Evolutionary conservation across 257 asterid species (phyloP).

Genomic region (Vinca minor): DNA sequence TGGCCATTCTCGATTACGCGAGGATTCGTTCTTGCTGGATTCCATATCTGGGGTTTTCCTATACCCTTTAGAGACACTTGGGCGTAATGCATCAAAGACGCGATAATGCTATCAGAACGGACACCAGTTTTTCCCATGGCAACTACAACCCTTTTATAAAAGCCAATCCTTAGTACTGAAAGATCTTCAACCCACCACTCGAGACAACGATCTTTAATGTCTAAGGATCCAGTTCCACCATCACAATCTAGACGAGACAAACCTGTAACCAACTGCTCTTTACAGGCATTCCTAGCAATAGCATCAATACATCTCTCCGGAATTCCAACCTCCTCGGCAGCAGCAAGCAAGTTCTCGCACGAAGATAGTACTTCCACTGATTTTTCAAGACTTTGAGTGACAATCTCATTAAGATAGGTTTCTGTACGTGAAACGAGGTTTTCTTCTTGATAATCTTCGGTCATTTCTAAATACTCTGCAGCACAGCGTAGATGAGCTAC

Average conservation of each 20-base stretch:
- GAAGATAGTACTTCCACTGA: constrained; percentile 46
- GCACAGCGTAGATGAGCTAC: constrained; percentile 56
- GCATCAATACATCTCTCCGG: constrained; percentile 30
- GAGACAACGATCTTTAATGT: constrained; percentile 28
- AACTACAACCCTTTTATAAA: constrained; percentile 35
- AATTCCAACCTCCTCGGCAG: constrained; percentile 46
- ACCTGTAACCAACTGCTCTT: constrained; percentile 55
- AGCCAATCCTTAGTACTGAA: constrained; percentile 32
- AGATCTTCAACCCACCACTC: constrained; percentile 75
- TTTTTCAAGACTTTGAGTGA: constrained; percentile 40
- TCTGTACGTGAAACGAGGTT: constrained; percentile 49
- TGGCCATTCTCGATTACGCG: constrained; percentile 28
- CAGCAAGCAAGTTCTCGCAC: constrained; percentile 39
- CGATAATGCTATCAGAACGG: constrained; percentile 37
- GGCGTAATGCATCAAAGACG: constrained; percentile 54
- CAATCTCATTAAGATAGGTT: constrained; percentile 42
- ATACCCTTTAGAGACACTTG: constrained; percentile 42
- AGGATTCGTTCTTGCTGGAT: constrained; percentile 32
- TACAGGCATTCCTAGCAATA: constrained; percentile 42
- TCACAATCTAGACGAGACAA: constrained; percentile 38
- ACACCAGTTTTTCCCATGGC: constrained; percentile 47
- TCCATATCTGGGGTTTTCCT: constrained; percentile 54
- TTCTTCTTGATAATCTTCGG: constrained; percentile 41
- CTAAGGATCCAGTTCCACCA: constrained; percentile 29
- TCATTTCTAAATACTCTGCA: constrained; percentile 60